Percentiles rank a stretch among this genome's conserved stretches.
Evolutionary conservation across 371 early-diverging fungal species (phyloP).

Genomic region (Zychaea mexicana): DNA sequence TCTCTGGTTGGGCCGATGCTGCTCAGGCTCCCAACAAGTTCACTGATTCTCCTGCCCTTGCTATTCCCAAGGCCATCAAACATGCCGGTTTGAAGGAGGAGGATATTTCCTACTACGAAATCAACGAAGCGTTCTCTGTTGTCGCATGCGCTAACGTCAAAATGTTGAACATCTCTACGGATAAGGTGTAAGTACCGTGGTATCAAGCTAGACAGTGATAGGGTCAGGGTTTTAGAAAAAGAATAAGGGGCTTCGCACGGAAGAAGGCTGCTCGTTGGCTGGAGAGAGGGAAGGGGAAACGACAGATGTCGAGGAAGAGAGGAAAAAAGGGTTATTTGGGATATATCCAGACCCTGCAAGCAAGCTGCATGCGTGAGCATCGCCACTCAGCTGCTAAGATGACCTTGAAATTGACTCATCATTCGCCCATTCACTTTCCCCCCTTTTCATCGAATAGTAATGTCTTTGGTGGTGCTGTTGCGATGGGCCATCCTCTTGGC

Average conservation of each 20-base stretch:
- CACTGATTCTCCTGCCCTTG: conserved; percentile 91
- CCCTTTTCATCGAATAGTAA: too few relatives aligned
- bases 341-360: conserved; percentile 3
- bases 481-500: conserved; percentile 97
- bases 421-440: neutral
- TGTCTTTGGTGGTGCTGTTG: conserved; percentile 95
- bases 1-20: conserved; percentile 77
- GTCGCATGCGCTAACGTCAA: conserved; percentile 92
- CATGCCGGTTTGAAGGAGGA: conserved; percentile 71
- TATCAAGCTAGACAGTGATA: neutral
- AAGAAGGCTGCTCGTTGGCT: too few relatives aligned
- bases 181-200: conserved; percentile 61
- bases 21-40: conserved; percentile 85
- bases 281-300: neutral
- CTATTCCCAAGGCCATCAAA: conserved; percentile 90
- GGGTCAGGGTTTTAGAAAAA: neutral
- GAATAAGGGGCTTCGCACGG: neutral
- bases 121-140: conserved; percentile 98
- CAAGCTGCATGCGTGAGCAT: neutral
- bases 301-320: neutral
- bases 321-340: neutral
- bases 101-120: conserved; percentile 85
- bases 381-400: neutral
- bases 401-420: conserved; percentile 6
- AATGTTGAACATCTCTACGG: conserved; percentile 69